Evolutionary conservation across 306 rosid genomes (phyloP), one percentile per base, ranked within the genome.

Genomic region (Medicago arabica): DNA sequence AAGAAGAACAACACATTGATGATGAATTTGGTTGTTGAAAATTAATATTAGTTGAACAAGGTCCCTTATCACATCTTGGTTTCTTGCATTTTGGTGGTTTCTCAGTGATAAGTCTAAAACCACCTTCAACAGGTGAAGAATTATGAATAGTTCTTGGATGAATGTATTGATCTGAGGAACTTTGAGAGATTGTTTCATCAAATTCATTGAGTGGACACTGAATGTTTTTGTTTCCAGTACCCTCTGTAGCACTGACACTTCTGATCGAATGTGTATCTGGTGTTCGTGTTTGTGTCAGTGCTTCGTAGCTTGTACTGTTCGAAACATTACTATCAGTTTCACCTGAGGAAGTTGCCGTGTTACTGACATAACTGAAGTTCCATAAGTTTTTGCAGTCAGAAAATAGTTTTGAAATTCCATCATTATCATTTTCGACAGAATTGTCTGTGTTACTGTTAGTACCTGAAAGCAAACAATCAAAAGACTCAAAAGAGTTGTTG

Each of bases 1-100:
- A 66, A 10, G 77, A 73, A 11, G 88, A 80, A 13, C 83, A 85
- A 15, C 85, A 77, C 3, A 75, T 69, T 6, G 90, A 81, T 51
- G 90, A 85, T 57, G 90, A 85, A 78, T 84, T 83, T 59, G 97
- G 82, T 74, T 86, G 93, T 71, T 85, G 97, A 61, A 95, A 95
- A 65, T 85, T 92, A 73, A 95, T 92, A 54, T 82, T 94, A 3
- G 97, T 82, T 77, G 99, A 85, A 44, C 19, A 62, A 13, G 86
- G 85, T 70, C 55, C 77, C 76, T 78, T 83, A 19, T 87, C 89
- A 74, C 83, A 87, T 84, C 91, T 90, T 38, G 87, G 81, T 71
- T 85, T 94, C 86, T 95, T 95, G 57, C 80, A 41, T 75, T 81
- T 85, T 41, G 88, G 78, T 51, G 75, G 83, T 73, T 81, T 65